Evolutionary conservation across 495 filamentous ascomycete species (phyloP).

Genomic region (Aspergillus avenaceus): DNA sequence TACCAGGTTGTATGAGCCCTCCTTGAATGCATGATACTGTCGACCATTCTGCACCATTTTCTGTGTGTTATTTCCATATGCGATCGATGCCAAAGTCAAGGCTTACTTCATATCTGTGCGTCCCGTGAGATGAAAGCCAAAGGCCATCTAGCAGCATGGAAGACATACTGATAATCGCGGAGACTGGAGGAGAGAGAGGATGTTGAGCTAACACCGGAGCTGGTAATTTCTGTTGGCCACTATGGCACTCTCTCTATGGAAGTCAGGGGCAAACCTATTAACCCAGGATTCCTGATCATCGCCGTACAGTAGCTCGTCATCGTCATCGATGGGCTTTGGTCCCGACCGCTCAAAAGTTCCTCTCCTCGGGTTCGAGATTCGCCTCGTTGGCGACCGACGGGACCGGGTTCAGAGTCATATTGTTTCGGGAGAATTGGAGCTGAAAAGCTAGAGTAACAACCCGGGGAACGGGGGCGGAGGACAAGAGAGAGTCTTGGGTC

Average conservation of each 20-base stretch:
- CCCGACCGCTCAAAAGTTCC: too few relatives aligned
- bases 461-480: too few relatives aligned
- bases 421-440: too few relatives aligned
- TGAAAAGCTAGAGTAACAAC: too few relatives aligned
- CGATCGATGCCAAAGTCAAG: background rate
- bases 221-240: background rate
- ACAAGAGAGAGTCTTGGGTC: too few relatives aligned
- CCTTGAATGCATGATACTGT: conserved; percentile 63
- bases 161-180: background rate
- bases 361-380: too few relatives aligned
- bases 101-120: background rate
- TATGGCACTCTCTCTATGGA: background rate
- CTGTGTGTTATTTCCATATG: too few relatives aligned
- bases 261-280: background rate
- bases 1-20: conserved; percentile 56
- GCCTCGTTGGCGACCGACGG: too few relatives aligned
- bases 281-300: background rate
- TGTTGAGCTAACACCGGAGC: background rate
- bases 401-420: too few relatives aligned
- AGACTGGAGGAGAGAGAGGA: background rate
- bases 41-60: conserved; percentile 53
- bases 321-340: too few relatives aligned
- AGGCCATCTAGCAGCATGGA: background rate
- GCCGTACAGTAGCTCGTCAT: background rate
- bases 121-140: background rate